phyloP scores from a whole-genome alignment of 306 rosid species.

The Vigna hirtella region DNA sequence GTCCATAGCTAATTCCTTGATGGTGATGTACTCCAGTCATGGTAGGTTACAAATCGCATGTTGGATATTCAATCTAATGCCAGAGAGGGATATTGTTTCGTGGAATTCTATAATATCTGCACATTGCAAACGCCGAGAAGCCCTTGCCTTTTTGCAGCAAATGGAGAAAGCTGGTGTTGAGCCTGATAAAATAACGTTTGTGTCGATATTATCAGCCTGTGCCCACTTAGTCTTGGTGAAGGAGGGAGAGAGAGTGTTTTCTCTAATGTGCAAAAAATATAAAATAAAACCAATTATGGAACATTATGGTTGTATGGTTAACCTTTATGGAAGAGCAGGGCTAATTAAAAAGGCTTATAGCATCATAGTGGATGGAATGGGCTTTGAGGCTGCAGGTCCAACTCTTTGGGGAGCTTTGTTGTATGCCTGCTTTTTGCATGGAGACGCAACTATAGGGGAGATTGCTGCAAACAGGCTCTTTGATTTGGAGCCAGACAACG shows the following conservation, averaged over 20 bases:
- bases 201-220: constrained; percentile 74
- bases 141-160: constrained; percentile 63
- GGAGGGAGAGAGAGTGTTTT: constrained; percentile 70
- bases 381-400: constrained; percentile 77
- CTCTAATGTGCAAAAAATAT: constrained; percentile 69
- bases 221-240: constrained; percentile 72
- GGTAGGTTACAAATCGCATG: constrained; percentile 61
- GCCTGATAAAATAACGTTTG: constrained; percentile 82
- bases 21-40: constrained; percentile 64
- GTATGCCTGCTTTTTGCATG: constrained; percentile 74
- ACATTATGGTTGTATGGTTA: constrained; percentile 88
- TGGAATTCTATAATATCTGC: constrained; percentile 92
- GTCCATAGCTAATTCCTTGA: constrained; percentile 76
- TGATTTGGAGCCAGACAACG: constrained; percentile 87
- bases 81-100: constrained; percentile 76
- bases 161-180: constrained; percentile 63
- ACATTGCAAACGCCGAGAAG: constrained; percentile 60
- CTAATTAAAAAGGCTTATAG: constrained; percentile 68
- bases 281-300: constrained; percentile 78
- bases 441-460: constrained; percentile 69
- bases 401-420: constrained; percentile 91
- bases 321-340: constrained; percentile 93
- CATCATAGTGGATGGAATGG: constrained; percentile 57
- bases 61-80: constrained; percentile 71
- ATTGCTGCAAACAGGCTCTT: constrained; percentile 79